Base-by-base conservation (phyloP, 23 red algal species). In the Gracilariopsis chorda region DNA sequence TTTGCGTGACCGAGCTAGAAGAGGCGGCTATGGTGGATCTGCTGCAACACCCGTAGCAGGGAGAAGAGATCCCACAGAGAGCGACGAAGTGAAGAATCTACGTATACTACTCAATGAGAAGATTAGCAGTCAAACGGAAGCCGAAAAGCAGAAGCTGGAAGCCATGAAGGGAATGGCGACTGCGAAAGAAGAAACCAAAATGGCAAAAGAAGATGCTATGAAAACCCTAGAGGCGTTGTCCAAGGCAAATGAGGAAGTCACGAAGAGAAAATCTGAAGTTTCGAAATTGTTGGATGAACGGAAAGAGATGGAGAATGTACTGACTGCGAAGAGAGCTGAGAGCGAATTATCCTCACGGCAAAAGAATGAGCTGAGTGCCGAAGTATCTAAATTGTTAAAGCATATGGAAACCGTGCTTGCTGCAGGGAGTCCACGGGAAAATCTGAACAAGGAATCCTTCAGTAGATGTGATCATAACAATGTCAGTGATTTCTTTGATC, bases 391-490 rank as follows among this genome's bases (percentile, higher is more conserved):
- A 8, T 46, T 43, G 48, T 36, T 63, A 27, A 7, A 37, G 8
- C 25, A 42, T 42, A 48, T 80, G 75, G 56, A 80, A 36, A 20
- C 40, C 0, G 52, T 29, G 9, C 2, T 30, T 34, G 20, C 8
- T 3, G 49, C 32, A 2, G 75, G 7, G 25, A 34, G 5, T 17
- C 23, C 24, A 1, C 20, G 28, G 67, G 67, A 46, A 42, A 7
- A 32, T 28, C 23, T 25, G 67, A 46, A 73, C n/a, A 73, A 59
- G 19, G 21, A 32, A 53, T 48, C 40, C 27, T 71, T 86, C 25
- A 52, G 34, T 46, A 40, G 82, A 7, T 86, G 82, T 44, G 82
- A 86, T 28, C 58, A 43, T 34, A 33, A 86, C 20, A 86, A 44
- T 35, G 58, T 64, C 7, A 25, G 32, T 24, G 82, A 86, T 62